Evolutionary conservation across 225 moss, liverwort and hornwort genomes (phyloP).

Genomic region (Antitrichia curtipendula): DNA sequence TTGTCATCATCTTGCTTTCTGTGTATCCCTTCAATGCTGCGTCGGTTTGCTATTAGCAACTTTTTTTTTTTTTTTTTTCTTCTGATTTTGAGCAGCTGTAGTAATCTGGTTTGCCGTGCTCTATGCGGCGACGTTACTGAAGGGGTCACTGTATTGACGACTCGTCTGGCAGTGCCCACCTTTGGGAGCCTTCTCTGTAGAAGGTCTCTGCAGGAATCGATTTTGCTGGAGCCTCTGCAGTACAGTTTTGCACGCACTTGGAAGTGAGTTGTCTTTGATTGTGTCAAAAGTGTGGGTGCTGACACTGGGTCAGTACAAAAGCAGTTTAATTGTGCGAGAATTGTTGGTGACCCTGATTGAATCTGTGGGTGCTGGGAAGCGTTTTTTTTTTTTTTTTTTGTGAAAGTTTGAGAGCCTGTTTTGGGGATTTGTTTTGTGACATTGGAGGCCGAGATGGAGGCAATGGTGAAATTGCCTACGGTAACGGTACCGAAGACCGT

Average conservation of each 20-base stretch:
- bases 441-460: conserved; percentile 43
- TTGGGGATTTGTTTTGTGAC: not conserved
- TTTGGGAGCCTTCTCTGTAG: not conserved
- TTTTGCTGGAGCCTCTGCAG: not conserved
- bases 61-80: not conserved
- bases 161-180: not conserved
- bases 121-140: not conserved
- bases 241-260: not conserved
- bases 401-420: not conserved
- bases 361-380: not conserved
- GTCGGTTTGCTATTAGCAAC: conserved; percentile 10
- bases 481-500: conserved; percentile 21
- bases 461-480: conserved; percentile 52
- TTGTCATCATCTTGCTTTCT: not conserved
- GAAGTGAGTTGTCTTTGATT: not conserved
- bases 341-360: not conserved
- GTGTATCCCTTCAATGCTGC: conserved; percentile 3
- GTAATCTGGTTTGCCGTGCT: conserved; percentile 11
- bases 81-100: not conserved
- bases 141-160: not conserved
- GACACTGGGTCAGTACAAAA: too few species aligned
- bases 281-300: not conserved
- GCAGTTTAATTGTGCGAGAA: not conserved
- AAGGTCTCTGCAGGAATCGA: not conserved
- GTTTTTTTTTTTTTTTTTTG: too few species aligned